These are phyloP conservation scores for Fusarium acutatum DNA, from an alignment of 2,329 filamentous ascomycete genomes.

Conservation along the genomic window DNA sequence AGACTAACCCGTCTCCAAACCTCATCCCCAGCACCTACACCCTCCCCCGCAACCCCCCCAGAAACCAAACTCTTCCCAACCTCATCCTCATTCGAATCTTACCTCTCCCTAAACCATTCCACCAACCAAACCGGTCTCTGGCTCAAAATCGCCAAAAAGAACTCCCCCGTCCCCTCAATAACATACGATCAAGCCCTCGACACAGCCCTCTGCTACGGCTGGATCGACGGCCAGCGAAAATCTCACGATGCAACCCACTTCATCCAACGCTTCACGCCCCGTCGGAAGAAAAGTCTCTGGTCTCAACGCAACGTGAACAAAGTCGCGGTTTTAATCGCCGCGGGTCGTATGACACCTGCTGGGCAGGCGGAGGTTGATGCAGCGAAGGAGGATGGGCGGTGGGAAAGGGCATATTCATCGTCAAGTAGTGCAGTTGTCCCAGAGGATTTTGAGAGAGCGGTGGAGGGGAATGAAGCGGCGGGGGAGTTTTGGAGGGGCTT, in stretches of 20 bases:
- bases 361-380: conserved; percentile 61
- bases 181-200: conserved; percentile 63
- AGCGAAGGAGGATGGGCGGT: conserved; percentile 65
- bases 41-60: background rate
- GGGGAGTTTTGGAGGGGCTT: conserved; percentile 52
- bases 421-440: conserved; percentile 57
- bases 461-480: conserved; percentile 50
- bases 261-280: conserved; percentile 66
- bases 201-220: conserved; percentile 66
- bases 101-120: conserved; percentile 22
- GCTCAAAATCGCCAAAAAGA: conserved; percentile 60
- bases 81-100: conserved; percentile 24
- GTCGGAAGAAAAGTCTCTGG: conserved; percentile 64
- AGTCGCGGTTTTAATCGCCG: conserved; percentile 53
- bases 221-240: conserved; percentile 67
- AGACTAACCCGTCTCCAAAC: background rate
- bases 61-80: conserved; percentile 25
- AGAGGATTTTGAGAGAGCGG: conserved; percentile 56
- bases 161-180: conserved; percentile 53
- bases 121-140: conserved; percentile 50
- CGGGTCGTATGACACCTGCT: conserved; percentile 58
- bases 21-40: rapidly evolving
- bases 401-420: conserved; percentile 65
- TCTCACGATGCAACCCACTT: conserved; percentile 57
- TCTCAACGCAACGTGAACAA: conserved; percentile 67